Evolutionary conservation across 2,329 filamentous ascomycete genomes (phyloP), one percentile per base, ranked within the genome.

Genomic region (Pseudogymnoascus sp.): DNA sequence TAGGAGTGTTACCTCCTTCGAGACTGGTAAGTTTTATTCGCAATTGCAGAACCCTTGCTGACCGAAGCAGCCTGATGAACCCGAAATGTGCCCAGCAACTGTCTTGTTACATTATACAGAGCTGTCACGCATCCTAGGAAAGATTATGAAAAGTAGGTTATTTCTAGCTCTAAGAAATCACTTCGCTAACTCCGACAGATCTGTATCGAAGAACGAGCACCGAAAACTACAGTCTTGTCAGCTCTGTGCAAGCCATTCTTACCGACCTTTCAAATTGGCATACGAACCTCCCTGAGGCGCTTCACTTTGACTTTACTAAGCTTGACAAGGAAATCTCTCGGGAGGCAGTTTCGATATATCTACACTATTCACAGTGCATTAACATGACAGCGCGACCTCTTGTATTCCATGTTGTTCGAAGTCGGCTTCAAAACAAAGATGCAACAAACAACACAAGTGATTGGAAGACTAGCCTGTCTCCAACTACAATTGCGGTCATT

Each of bases 281-380:
- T 17, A 75, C 74, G 6, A 73, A 79, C 25, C 68, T 83, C 3
- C 81, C 81, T 0, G 72, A 75, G 25, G 71, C 74, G 8, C 71
- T 84, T 10, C 76, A 78, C 2, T 78, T 83, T 51, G 77, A 82
- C 65, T 79, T 80, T 13, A 73, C 72, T 1, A 74, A 72, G 2
- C 74, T 80, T 5, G 75, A 76, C 61, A 65, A 66, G 4, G 69
- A 71, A 35, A 75, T 79, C 48, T 77, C 76, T 41, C 78, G 80
- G 10, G 80, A 82, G 69, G 77, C 75, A 8, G 78, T 83, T 4
- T 81, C 79, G 1, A 80, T 79, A 3, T 78, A 81, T 61, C 70
- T 82, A 21, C 81, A 84, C 65, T 83, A 83, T 65, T 82, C 82
- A 64, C 81, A 82, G 44, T 84, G 81, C 67, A 78, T 84, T 67